phyloP scores from a whole-genome alignment of 2,329 filamentous ascomycete species.

The Diaporthe citrichinensis region DNA sequence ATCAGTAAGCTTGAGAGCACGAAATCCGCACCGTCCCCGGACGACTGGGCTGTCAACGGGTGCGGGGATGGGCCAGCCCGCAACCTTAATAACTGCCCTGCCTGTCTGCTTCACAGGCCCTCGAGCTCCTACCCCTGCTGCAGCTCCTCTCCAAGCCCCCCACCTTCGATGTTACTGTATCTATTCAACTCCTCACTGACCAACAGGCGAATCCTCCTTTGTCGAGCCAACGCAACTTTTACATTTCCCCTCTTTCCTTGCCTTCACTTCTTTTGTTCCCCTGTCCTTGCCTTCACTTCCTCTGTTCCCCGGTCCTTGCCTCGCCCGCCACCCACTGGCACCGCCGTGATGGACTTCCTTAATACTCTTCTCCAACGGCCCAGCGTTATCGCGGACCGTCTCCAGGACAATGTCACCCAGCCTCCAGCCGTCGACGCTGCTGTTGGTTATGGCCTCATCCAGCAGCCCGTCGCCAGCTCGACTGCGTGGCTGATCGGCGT shows the following conservation, averaged over 20 bases:
- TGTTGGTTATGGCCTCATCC: not conserved
- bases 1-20: not conserved
- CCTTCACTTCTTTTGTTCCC: not conserved
- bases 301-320: not conserved
- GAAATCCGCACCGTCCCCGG: no score
- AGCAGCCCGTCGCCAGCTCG: not conserved
- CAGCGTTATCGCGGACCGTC: not conserved
- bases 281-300: not conserved
- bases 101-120: not conserved
- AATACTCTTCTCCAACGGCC: not conserved
- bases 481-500: not conserved
- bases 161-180: not conserved
- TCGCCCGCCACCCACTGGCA: no score
- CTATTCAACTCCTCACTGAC: not conserved
- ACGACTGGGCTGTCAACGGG: not conserved
- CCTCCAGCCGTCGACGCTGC: not conserved
- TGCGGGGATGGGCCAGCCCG: not conserved
- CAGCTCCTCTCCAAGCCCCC: not conserved
- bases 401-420: conserved; percentile 15
- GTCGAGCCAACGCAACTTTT: not conserved
- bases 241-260: not conserved
- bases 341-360: not conserved
- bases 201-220: not conserved
- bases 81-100: not conserved
- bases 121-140: not conserved